Conservation (phyloP, 2,329 filamentous ascomycete genomes). For the Zelopaecilomyces penicillatus region DNA sequence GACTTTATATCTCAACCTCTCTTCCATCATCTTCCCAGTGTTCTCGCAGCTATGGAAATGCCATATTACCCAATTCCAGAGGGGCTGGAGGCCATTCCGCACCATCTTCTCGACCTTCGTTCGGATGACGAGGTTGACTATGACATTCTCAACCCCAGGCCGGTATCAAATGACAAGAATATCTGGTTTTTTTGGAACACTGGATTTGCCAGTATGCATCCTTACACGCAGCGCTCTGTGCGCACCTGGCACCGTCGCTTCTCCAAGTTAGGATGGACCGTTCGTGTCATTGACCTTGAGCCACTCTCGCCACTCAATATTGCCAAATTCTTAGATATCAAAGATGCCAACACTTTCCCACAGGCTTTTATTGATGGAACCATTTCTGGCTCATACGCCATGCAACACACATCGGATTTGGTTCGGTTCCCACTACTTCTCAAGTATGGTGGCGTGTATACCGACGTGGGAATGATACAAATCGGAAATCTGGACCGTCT, state of each 20-base stretch:
- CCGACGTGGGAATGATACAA: conserved; percentile 47
- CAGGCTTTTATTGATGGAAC: conserved; percentile 40
- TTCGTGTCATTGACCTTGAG: conserved; percentile 41
- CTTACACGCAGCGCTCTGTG: conserved; percentile 44
- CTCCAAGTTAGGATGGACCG: conserved; percentile 40
- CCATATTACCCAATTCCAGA: conserved; percentile 10
- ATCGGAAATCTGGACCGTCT: conserved; percentile 48
- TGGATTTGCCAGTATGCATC: conserved; percentile 40
- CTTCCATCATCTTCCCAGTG: too few species aligned
- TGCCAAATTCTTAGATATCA: conserved; percentile 37
- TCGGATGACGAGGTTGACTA: conserved; percentile 37
- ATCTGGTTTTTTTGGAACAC: conserved; percentile 52
- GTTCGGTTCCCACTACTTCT: conserved; percentile 49
- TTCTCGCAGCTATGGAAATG: too few species aligned
- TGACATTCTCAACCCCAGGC: conserved; percentile 29
- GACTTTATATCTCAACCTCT: too few species aligned
- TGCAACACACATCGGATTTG: conserved; percentile 50
- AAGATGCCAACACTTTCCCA: conserved; percentile 36
- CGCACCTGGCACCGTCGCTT: conserved; percentile 47
- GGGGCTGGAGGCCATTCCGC: conserved; percentile 34
- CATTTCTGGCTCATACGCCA: conserved; percentile 39
- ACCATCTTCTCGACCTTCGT: conserved; percentile 33
- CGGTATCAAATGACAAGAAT: conserved; percentile 39
- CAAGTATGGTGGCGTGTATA: conserved; percentile 48
- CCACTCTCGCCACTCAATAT: conserved; percentile 39